Base-by-base conservation (phyloP, 2,329 filamentous ascomycete genomes). In the Pestalotiopsis sp. region DNA sequence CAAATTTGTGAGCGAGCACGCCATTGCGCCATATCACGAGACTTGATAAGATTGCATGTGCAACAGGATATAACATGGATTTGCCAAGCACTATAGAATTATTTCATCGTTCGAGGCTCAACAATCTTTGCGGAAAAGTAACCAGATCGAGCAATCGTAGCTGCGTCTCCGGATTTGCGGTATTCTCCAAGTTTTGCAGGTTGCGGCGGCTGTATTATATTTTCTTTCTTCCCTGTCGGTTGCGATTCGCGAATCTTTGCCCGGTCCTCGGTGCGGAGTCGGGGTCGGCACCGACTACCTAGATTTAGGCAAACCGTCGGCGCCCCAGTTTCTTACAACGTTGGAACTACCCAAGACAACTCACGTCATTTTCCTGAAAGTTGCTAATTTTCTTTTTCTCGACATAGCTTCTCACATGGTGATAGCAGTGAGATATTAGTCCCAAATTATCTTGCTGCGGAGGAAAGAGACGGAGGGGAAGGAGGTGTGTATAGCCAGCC, bases 21-120 rank as follows among this genome's bases (percentile, higher is more conserved):
- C 22, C 22, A 61, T 61, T 61, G 58, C 58, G 58, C 35, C 58
- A 39, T 35, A 39, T 61, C 58, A 61, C 58, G 58, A 61, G 58
- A 61, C 17, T 17, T 4, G 35, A 39, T 20, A 61, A 38, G 58
- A 20, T 61, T 35, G 30, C 58, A 61, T 39, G 22, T 26, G 22
- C 22, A 26, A 9, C 24, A 14, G 22, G 26, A 7, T 58, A 14
- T 58, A 17, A 17, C 20, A 52, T 20, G 44, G 44, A 20, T 17
- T 20, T 58, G 24, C 14, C 22, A 7, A 14, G 44, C 5, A 52
- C 9, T 52, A 22, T 52, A 52, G 0, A 9, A n/a, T 20, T 1
- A 1, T 52, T 52, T 4, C 22, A 7, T 52, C 44, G 44, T 52
- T 9, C 3, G n/a, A 52, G 22, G 3, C 9, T 52, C 10, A 20